phyloP scores from a whole-genome alignment of 176 grass and related monocot species.

The Pontederia paniculata region DNA sequence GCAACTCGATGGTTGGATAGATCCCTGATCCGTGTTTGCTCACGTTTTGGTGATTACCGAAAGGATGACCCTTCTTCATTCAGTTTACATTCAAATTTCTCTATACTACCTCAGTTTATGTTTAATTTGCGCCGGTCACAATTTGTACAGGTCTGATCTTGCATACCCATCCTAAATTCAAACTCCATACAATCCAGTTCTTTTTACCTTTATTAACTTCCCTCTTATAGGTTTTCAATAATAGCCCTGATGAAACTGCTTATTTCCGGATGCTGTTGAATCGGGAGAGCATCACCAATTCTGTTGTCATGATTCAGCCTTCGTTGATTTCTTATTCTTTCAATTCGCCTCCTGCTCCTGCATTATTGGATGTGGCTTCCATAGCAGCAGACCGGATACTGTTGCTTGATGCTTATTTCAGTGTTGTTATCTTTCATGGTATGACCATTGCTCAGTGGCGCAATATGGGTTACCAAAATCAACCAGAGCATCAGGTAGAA shows the following conservation, averaged over 20 bases:
- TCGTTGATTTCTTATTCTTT: slow-evolving; percentile 88
- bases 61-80: slow-evolving; percentile 95
- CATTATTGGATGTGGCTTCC: slow-evolving; percentile 85
- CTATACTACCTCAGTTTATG: slow-evolving; percentile 94
- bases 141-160: slow-evolving; percentile 71
- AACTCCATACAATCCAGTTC: background rate
- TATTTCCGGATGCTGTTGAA: slow-evolving; percentile 98
- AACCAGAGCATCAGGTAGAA: slow-evolving; percentile 89
- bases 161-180: slow-evolving; percentile 1
- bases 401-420: slow-evolving; percentile 94
- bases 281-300: slow-evolving; percentile 83
- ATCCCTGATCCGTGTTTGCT: slow-evolving; percentile 84
- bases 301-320: slow-evolving; percentile 94
- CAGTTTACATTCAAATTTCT: slow-evolving; percentile 86
- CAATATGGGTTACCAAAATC: slow-evolving; percentile 96
- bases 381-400: slow-evolving; percentile 86
- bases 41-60: slow-evolving; percentile 88
- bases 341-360: slow-evolving; percentile 68
- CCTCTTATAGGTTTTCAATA: slow-evolving; percentile 80
- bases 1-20: slow-evolving; percentile 94
- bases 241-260: slow-evolving; percentile 96
- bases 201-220: slow-evolving; percentile 20
- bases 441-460: slow-evolving; percentile 98
- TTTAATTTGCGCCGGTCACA: slow-evolving; percentile 96
- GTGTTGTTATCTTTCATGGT: slow-evolving; percentile 95